Base-by-base conservation (phyloP, 257 asterid genomes). In the Solanum clarkiae region DNA sequence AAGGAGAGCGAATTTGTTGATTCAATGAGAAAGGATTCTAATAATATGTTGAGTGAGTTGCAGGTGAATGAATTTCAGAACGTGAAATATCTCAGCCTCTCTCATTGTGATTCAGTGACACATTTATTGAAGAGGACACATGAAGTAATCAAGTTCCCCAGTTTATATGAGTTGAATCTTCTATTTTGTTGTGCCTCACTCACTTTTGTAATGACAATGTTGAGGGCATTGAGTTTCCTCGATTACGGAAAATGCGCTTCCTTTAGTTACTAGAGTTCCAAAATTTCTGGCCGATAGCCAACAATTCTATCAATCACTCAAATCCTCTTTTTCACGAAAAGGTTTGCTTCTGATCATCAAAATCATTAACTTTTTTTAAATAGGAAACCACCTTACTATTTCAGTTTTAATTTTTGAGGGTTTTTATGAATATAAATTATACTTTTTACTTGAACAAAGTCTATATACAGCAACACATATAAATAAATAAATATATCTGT, bases 171-270 rank as follows among this genome's bases (percentile, higher is more conserved):
- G 4, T 4, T 40, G 8, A 0, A 4, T 4, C 26, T 70, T 70
- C 0, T 0, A 36, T 0, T 0, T 0, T 70, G 29, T 0, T 1
- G 0, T 40, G 16, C 5, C 8, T 70, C 0, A 69, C 79, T 18
- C 54, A 40, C 29, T 0, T 70, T 40, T 70, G 26, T 17, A 70
- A 13, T 4, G 54, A 10, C 29, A 40, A 22, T 70, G 80, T 70
- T 18, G 80, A 70, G 10, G 10, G 54, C 5, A 42, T 40, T 70
- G 53, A 70, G 80, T 70, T 70, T 16, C 29, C 80, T 18, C 29
- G 0, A 9, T 70, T 70, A 18, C 2, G 3, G 1, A 3, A 0
- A 0, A 32, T 66, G 22, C 0, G 0, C 3, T 66, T 66, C 12
- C 0, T 0, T 0, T 0, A 1, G 2, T 68, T 68, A 7, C 7